A percentile compares a stretch with the other conserved stretches of the same genome.
Evolutionary conservation across 805 yeast genomes (phyloP).

Genomic region (Kluyveromyces aestuarii): DNA sequence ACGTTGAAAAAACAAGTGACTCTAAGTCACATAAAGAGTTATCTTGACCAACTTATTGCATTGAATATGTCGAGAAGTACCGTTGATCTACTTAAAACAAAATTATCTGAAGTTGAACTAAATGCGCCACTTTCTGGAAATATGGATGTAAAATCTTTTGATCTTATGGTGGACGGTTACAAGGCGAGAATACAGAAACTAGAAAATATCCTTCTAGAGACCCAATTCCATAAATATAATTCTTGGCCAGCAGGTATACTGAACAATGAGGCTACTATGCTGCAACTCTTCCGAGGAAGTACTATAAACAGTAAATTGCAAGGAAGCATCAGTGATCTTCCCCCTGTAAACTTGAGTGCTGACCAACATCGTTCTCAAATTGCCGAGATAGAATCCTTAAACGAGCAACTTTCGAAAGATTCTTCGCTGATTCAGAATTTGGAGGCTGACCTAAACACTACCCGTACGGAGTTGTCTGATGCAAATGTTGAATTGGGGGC

Average conservation of each 20-base stretch:
- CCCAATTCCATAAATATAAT: conserved; percentile 47
- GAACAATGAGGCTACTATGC: conserved; percentile 7
- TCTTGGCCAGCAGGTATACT: conserved; percentile 38
- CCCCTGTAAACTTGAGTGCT: too few relatives aligned
- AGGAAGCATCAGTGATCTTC: neutral
- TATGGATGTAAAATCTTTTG: conserved; percentile 1
- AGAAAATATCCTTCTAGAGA: conserved; percentile 70
- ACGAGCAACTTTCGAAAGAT: neutral
- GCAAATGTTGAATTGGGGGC: conserved; percentile 20
- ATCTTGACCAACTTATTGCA: conserved; percentile 29
- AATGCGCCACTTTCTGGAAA: neutral
- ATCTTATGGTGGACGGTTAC: conserved; percentile 42
- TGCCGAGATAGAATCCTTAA: neutral
- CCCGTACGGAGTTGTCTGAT: conserved; percentile 9
- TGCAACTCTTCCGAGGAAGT: neutral
- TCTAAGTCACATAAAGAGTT: conserved; percentile 20
- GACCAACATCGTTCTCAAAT: neutral
- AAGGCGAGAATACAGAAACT: conserved; percentile 65
- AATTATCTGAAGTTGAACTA: conserved; percentile 25
- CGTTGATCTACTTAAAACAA: conserved; percentile 29
- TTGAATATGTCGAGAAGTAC: conserved; percentile 26
- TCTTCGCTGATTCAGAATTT: neutral
- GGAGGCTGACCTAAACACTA: neutral
- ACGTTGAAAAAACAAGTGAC: neutral
- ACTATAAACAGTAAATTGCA: neutral